Evolutionary conservation across 495 filamentous ascomycete species (phyloP), one percentile per base, ranked within the genome.

Genomic region (Durotheca rogersii): DNA sequence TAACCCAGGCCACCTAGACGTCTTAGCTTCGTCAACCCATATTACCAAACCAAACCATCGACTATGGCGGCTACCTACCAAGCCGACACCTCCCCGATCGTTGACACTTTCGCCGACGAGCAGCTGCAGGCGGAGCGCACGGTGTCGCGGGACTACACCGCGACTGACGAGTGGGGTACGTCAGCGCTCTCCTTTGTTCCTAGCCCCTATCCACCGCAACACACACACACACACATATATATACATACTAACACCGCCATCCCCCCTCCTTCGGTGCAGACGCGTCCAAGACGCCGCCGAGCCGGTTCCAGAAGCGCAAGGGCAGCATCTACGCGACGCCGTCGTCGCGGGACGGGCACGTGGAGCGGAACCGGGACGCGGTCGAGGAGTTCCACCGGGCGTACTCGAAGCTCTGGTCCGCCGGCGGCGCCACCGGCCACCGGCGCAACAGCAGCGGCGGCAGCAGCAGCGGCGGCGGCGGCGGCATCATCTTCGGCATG

Each of bases 281-380:
- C 61, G 80, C 80, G 17, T 71, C 76, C 53, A 84, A 84, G 65
- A 80, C 81, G 2, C 77, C 76, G 3, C 81, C 81, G 17, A 76
- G 70, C 41, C 76, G 77, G 27, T 84, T 84, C 71, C 81, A 83
- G 59, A 80, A 81, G 69, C 72, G 77, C 62, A 77, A 83, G 66
- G 81, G 81, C 41, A 80, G 76, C 61, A 79, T 83, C 69, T 81
- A 78, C 66, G 76, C 78, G 33, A 82, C 80, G 16, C 81, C 77
- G 10, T 58, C 60, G 47, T 78, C 74, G 17, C 72, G 81, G 39
- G 81, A 83, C 61, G 78, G 76, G 27, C 80, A 82, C 58, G 62
- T 81, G 29, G 76, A 78, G 58, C 67, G 62, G 40, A 74, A 77
- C 64, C 66, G 70, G 39, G 65, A 69, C 36, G 56, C 61, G 16